Base-by-base conservation (phyloP, 768 basidiomycete species). In the Termitomyces sp. region DNA sequence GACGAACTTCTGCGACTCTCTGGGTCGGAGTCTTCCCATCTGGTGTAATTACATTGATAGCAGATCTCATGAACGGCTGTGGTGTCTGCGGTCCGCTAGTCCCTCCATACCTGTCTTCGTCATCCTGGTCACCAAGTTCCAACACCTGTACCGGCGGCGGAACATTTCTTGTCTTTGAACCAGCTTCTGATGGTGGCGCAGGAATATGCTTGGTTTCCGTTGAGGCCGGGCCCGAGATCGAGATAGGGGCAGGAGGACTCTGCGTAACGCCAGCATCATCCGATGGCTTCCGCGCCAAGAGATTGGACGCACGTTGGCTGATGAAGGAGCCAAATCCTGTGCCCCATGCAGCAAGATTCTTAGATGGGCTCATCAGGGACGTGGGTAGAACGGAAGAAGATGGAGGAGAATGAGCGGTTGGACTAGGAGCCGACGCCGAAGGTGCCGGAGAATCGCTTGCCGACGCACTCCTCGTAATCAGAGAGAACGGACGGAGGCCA, bases 291-390 rank as follows among this genome's bases (percentile, higher is more conserved):
- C 65, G 63, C 14, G 59, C 55, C 32, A 66, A 36, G 55, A 66
- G 62, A 48, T 40, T 64, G 10, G 66, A 56, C 30, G 65, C 64
- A 40, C 63, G 62, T 14, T 65, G 59, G 26, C 59, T 65, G 30
- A 67, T 58, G 18, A 67, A 67, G 5, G 64, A 64, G 18, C 66
- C 61, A 13, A 67, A 50, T 32, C 66, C 66, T 8, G 62, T 62
- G 9, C 66, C 61, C 66, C 66, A 67, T 43, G 60, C 18, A 40
- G 58, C 61, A n/a, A 64, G 55, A 41, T 61, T 64, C 44, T 58
- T 64, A 1, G 63, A 64, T 3, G 63, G 49, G 30, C 58, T 60
- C 18, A 52, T 30, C 48, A 64, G 32, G 12, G 66, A 62, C 23
- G 57, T 8, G 16, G 64, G 58, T 3, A 51, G 35, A 20, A 51